Percentiles rank a stretch among this genome's conserved stretches.
These are phyloP conservation scores for Excoecaria cochinchinensis DNA, from an alignment of 345 rosid species.

Conservation along the genomic window DNA sequence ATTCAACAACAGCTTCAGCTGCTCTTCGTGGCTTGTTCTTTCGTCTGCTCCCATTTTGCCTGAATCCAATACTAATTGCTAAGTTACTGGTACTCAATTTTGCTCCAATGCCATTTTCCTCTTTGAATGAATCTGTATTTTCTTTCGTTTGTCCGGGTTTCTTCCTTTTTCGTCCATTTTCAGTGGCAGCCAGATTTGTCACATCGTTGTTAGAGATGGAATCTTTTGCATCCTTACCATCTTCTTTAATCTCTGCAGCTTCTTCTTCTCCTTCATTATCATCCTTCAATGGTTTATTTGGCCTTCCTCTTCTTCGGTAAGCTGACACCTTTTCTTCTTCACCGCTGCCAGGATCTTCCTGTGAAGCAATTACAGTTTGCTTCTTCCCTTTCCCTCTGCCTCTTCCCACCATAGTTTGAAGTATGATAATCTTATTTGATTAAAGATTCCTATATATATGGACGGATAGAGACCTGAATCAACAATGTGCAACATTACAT, in stretches of 20 bases:
- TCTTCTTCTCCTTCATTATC: slow-evolving; percentile 36
- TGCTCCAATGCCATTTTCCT: slow-evolving; percentile 46
- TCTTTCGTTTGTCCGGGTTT: slow-evolving; percentile 41
- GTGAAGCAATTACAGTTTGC: slow-evolving; percentile 40
- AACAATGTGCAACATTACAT: neutral
- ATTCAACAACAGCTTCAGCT: slow-evolving; percentile 76
- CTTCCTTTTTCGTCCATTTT: slow-evolving; percentile 59
- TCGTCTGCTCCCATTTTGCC: slow-evolving; percentile 61
- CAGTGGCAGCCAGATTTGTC: slow-evolving; percentile 33
- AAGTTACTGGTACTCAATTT: slow-evolving; percentile 45
- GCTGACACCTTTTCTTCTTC: slow-evolving; percentile 64
- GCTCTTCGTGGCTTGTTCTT: slow-evolving; percentile 79
- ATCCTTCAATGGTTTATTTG: slow-evolving; percentile 55
- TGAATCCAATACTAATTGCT: slow-evolving; percentile 46
- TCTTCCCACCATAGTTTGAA: slow-evolving; percentile 45
- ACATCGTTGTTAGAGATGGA: slow-evolving; percentile 36
- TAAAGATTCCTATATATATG: slow-evolving; percentile 2
- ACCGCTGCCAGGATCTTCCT: slow-evolving; percentile 52
- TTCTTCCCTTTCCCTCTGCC: slow-evolving; percentile 78
- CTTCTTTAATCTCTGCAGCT: slow-evolving; percentile 40
- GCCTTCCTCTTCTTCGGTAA: slow-evolving; percentile 66
- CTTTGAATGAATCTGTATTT: slow-evolving; percentile 34
- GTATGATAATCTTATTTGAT: neutral
- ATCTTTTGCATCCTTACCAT: slow-evolving; percentile 39
- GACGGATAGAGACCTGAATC: neutral